Evolutionary conservation across 345 rosid species (phyloP).

Genomic region (Combretum micranthum): DNA sequence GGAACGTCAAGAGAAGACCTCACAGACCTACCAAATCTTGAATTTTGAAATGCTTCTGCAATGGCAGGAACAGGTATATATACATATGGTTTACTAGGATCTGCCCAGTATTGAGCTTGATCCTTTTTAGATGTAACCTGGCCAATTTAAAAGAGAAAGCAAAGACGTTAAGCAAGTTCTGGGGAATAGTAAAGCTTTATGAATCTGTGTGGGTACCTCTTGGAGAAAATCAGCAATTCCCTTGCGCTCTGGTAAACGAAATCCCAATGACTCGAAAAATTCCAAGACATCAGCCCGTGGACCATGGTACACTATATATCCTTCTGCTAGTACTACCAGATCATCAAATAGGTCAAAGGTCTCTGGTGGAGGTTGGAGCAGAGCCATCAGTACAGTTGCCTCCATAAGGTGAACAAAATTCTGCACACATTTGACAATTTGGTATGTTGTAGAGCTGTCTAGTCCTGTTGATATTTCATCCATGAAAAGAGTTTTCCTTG

Average conservation of each 20-base stretch:
- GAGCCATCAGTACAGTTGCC: conserved; percentile 84
- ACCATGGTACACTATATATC: conserved; percentile 78
- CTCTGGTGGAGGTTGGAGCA: conserved; percentile 97
- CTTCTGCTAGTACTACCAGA: conserved; percentile 73
- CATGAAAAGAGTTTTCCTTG: conserved; percentile 90
- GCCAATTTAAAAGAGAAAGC: conserved; percentile 7
- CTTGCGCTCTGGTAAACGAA: conserved; percentile 69
- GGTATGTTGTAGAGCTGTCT: conserved; percentile 90
- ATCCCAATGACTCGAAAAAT: conserved; percentile 87
- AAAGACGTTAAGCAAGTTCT: conserved; percentile 6
- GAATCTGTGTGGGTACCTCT: conserved; percentile 45
- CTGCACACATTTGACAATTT: conserved; percentile 71
- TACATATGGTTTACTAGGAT: conserved; percentile 57
- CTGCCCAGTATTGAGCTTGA: conserved; percentile 98
- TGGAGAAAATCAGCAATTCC: conserved; percentile 96
- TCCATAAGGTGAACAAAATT: conserved; percentile 91
- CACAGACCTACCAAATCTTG: conserved; percentile 48
- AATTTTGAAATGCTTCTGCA: conserved; percentile 59
- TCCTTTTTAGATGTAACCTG: conserved; percentile 92
- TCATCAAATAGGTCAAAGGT: conserved; percentile 93
- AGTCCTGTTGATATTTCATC: conserved; percentile 98
- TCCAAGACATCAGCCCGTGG: conserved; percentile 62
- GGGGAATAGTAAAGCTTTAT: conserved; percentile 6
- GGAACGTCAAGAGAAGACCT: conserved; percentile 44
- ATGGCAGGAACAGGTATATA: conserved; percentile 61